Base-by-base conservation (phyloP, 2,329 filamentous ascomycete genomes). In the Fusarium tjaetaba region DNA sequence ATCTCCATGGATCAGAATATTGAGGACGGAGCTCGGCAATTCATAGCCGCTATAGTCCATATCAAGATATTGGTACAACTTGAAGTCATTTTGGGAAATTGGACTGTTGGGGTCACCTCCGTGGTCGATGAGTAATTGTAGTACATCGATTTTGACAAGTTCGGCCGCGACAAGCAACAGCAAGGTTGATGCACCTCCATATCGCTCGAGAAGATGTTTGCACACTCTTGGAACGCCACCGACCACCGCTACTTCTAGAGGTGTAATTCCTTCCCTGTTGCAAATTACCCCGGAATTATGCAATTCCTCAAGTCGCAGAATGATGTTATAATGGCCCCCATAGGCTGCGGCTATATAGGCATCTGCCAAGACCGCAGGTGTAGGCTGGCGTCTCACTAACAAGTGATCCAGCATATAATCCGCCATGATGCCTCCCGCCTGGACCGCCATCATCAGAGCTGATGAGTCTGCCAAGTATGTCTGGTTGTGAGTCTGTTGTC, bases 241-340 rank as follows among this genome's bases (percentile, higher is more conserved):
- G 2, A 13, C 13, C 0, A 28, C 49, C 16, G 9, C 49, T 7
- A 5, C 32, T 0, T 38, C 10, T 5, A 53, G 34, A 1, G 49
- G 49, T 5, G 49, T 38, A 11, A 53, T 36, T 0, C 32, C 49
- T 5, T 11, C 3, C 4, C 1, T 1, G 2, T 22, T 26, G 3
- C 18, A 38, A 0, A 4, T 1, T 7, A 0, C 3, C 8, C 2
- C 7, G 5, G 1, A 6, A 16, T 0, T 1, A 4, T 11, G 9
- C 4, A 38, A 6, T 3, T 2, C 32, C 0, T 53, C n/a, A 0
- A 53, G 32, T 11, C 32, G 18, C 5, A 38, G 2, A 0, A 53
- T 5, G 0, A 26, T 9, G 9, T 11, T 13, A 38, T 22, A 1
- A 9, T 53, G 9, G 0, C 32, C 32, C 1, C 18, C 24, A 10